phyloP scores from a whole-genome alignment of 2,329 filamentous ascomycete species.

The Stemphylium vesicarium region DNA sequence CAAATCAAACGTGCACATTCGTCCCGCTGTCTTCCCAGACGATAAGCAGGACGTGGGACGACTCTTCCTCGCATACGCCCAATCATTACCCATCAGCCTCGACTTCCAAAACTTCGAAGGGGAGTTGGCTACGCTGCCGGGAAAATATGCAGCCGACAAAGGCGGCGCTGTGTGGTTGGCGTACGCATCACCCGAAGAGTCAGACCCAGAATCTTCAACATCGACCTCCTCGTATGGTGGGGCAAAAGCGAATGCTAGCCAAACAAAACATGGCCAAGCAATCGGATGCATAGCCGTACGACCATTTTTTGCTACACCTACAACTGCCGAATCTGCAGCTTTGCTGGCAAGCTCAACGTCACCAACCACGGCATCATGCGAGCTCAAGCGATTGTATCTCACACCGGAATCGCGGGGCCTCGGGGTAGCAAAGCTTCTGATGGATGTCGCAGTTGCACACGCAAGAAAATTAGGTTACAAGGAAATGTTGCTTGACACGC shows the following conservation, averaged over 20 bases:
- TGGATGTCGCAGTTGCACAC: conserved; percentile 52
- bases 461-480: conserved; percentile 58
- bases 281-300: conserved; percentile 62
- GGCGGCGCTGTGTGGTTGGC: conserved; percentile 60
- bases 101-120: conserved; percentile 62
- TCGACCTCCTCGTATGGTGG: background rate
- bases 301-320: conserved; percentile 35
- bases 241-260: background rate
- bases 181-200: conserved; percentile 12
- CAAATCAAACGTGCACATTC: conserved; percentile 13
- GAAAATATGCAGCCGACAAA: conserved; percentile 57
- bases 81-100: conserved; percentile 60
- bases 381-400: conserved; percentile 66
- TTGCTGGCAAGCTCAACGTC: conserved; percentile 10
- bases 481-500: conserved; percentile 63
- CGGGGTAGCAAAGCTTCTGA: conserved; percentile 58
- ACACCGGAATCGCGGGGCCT: conserved; percentile 55
- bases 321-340: conserved; percentile 5
- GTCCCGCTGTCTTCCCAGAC: conserved; percentile 47
- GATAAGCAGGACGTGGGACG: conserved; percentile 49
- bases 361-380: conserved; percentile 45
- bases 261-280: conserved; percentile 20
- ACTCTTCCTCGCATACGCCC: conserved; percentile 51
- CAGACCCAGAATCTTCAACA: background rate
- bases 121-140: conserved; percentile 61